These are phyloP conservation scores for Trichoderma atroviride DNA, from an alignment of 2,329 filamentous ascomycete genomes.

Conservation along the genomic window DNA sequence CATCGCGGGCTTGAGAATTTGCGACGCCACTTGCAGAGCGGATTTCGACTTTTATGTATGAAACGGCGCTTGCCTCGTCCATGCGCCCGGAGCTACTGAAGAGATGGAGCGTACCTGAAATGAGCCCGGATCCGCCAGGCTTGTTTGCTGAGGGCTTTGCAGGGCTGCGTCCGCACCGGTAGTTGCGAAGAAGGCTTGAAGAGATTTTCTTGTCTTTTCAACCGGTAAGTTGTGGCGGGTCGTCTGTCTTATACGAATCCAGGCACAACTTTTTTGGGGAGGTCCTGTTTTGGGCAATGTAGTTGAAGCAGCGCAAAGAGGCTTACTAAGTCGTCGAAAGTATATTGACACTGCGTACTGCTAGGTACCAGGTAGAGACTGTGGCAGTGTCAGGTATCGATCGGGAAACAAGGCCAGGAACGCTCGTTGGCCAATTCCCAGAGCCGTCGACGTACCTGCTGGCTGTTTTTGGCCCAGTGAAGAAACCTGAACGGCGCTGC, in stretches of 20 bases:
- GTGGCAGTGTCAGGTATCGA: constrained; percentile 12
- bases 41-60: constrained; percentile 13
- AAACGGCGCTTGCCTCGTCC: constrained; percentile 22
- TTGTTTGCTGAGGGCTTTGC: constrained; percentile 6
- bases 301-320: neutral
- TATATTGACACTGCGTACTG: no score
- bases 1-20: neutral
- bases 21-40: neutral
- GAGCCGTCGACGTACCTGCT: neutral
- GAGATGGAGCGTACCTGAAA: neutral
- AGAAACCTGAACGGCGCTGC: constrained; percentile 4
- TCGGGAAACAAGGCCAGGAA: neutral
- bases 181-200: constrained; percentile 8
- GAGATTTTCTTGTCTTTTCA: neutral
- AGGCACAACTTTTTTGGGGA: neutral
- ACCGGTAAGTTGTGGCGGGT: neutral
- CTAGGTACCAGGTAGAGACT: no score
- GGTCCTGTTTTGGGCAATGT: neutral
- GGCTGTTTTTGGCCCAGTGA: constrained; percentile 15
- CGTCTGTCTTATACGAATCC: neutral
- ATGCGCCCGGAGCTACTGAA: constrained; percentile 9
- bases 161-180: neutral
- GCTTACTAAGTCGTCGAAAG: neutral
- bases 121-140: constrained; percentile 5
- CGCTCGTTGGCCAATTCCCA: constrained; percentile 10